phyloP scores from a whole-genome alignment of 2,329 filamentous ascomycete genomes.

The Sporothrix mexicana region DNA sequence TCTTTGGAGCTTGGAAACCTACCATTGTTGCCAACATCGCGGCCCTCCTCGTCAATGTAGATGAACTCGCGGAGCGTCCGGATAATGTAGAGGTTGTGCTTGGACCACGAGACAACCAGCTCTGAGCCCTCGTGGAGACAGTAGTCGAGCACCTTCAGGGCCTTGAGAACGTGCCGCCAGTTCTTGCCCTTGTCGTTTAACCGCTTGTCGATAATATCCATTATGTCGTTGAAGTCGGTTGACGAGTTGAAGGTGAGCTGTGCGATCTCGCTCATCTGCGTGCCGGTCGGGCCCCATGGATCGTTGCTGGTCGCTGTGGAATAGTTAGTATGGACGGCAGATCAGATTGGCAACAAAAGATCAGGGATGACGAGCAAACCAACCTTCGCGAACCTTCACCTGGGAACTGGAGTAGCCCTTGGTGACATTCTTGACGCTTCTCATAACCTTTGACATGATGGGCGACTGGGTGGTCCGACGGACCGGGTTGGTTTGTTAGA shows the following conservation, averaged over 20 bases:
- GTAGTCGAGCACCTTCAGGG: slow-evolving; percentile 96
- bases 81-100: slow-evolving; percentile 98
- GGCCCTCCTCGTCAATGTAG: slow-evolving; percentile 92
- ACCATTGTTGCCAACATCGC: slow-evolving; percentile 97
- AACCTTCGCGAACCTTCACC: slow-evolving; percentile 98
- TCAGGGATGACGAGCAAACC: slow-evolving; percentile 42
- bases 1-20: slow-evolving; percentile 36
- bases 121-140: slow-evolving; percentile 97
- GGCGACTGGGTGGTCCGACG: slow-evolving; percentile 39
- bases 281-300: slow-evolving; percentile 96
- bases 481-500: slow-evolving; percentile 24
- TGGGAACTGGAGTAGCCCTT: slow-evolving; percentile 97
- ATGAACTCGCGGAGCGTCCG: slow-evolving; percentile 97
- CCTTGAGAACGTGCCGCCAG: slow-evolving; percentile 97
- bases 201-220: slow-evolving; percentile 99
- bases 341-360: neutral
- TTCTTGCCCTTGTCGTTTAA: slow-evolving; percentile 99
- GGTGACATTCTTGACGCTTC: slow-evolving; percentile 98
- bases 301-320: slow-evolving; percentile 91
- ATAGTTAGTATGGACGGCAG: slow-evolving; percentile 18
- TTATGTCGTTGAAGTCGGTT: slow-evolving; percentile 98
- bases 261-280: slow-evolving; percentile 98
- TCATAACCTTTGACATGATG: slow-evolving; percentile 93
- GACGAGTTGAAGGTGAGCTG: slow-evolving; percentile 98
- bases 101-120: slow-evolving; percentile 94